These are phyloP conservation scores for Russula emetica DNA, from an alignment of 768 basidiomycete genomes.

Conservation along the genomic window DNA sequence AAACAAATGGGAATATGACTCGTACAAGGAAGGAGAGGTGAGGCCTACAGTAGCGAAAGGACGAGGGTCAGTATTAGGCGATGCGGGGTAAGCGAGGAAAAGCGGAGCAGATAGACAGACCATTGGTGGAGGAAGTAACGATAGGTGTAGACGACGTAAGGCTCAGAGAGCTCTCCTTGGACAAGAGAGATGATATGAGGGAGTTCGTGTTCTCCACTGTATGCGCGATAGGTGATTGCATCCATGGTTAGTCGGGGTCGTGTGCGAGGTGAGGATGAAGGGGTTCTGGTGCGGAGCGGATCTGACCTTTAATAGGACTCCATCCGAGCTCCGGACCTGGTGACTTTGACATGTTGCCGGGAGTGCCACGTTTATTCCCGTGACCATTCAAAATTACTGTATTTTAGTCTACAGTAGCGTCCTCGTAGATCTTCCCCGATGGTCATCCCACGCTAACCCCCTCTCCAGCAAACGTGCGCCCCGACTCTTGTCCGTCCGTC, in stretches of 20 bases:
- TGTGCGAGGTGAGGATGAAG: neutral
- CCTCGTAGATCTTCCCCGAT: no score
- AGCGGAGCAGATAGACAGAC: constrained; percentile 46
- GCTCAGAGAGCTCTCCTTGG: constrained; percentile 90
- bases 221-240: constrained; percentile 55
- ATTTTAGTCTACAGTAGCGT: no score
- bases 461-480: no score
- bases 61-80: constrained; percentile 32
- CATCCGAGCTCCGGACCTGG: neutral
- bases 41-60: constrained; percentile 52
- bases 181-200: constrained; percentile 83
- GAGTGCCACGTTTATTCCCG: no score
- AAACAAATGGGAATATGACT: neutral
- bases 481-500: no score
- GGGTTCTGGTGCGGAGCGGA: neutral
- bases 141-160: constrained; percentile 94
- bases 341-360: no score
- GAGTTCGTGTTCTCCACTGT: constrained; percentile 72
- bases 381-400: no score
- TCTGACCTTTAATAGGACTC: neutral
- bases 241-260: constrained; percentile 17
- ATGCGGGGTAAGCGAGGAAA: neutral
- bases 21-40: constrained; percentile 78
- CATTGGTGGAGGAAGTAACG: constrained; percentile 96
- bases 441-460: no score